Evolutionary conservation across 78 protist species (phyloP), one percentile per base, ranked within the genome.

Genomic region (Protostelium mycophagum): DNA sequence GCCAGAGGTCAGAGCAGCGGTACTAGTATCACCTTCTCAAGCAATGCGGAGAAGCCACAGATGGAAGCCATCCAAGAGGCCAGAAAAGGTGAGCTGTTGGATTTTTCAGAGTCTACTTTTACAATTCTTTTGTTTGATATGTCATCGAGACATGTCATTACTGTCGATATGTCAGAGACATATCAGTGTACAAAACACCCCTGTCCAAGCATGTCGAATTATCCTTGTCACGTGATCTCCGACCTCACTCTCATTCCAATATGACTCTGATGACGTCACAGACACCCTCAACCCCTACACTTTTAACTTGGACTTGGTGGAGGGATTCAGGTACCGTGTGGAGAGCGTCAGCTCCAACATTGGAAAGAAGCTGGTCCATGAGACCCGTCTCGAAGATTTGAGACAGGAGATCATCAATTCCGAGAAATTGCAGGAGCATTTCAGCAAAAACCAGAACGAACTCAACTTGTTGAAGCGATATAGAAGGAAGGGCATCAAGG

Each of bases 291-390:
- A 92, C 88, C 96, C 96, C 86, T 91, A 88, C 63, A 86, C 63
- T 36, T 92, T 93, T 86, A 83, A 91, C 88, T 88, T 91, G 87
- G 35, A 29, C 35, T 83, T 86, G 31, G 86, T 96, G 34, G 95
- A 93, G 63, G 91, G 91, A 35, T 91, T 96, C 36, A 39, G 93
- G 39, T 96, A 96, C 87, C 94, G 98, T 16, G 96, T 89, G 37
- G 90, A 90, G n/a, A 96, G 93, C 90, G 95, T 88, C 9, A 23
- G 89, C 25, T 39, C 87, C 63, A 36, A 84, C 0, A 85, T 93
- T 36, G 91, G 93, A 34, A 10, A 36, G 73, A 39, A 63, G 29
- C 63, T 89, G 28, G 86, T 96, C 88, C 37, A 85, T 38, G 88
- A 87, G 73, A 95, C 96, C 0, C 93, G 95, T 5, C 87, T 92